Percentiles rank a stretch among this genome's conserved stretches.
Evolutionary conservation across 1,284 basidiomycete species (phyloP).

Genomic region (Flammula alnicola): DNA sequence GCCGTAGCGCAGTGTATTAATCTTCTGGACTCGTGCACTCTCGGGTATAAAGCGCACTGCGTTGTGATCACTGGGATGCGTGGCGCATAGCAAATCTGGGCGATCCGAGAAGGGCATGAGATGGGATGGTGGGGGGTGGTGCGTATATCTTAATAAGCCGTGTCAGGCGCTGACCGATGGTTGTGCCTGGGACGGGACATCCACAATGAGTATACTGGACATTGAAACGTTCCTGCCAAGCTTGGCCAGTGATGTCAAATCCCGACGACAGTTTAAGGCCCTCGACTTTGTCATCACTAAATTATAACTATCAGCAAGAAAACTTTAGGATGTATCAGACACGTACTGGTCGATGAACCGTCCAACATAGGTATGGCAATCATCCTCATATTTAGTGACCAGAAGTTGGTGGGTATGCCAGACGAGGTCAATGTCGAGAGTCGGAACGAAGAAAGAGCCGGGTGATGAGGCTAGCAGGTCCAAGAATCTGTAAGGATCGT

Average conservation of each 20-base stretch:
- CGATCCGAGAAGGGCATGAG: slow-evolving; percentile 35
- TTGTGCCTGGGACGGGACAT: slow-evolving; percentile 48
- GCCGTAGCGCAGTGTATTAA: slow-evolving; percentile 13
- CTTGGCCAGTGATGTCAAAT: slow-evolving; percentile 49
- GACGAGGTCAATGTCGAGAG: slow-evolving; percentile 49
- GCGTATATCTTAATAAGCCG: slow-evolving; percentile 30
- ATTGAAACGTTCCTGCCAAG: slow-evolving; percentile 47
- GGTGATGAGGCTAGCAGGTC: slow-evolving; percentile 39
- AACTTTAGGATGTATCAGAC: neutral
- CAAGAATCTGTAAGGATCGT: slow-evolving; percentile 37
- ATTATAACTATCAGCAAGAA: neutral
- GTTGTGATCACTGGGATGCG: slow-evolving; percentile 53
- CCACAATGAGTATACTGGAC: slow-evolving; percentile 51
- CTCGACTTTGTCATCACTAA: slow-evolving; percentile 53
- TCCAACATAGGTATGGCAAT: slow-evolving; percentile 35
- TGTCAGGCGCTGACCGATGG: slow-evolving; percentile 42
- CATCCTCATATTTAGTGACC: slow-evolving; percentile 32
- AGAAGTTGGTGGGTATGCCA: slow-evolving; percentile 52
- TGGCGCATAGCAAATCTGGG: slow-evolving; percentile 37
- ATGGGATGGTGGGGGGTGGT: slow-evolving; percentile 22
- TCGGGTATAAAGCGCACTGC: slow-evolving; percentile 39
- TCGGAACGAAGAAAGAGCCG: slow-evolving; percentile 46
- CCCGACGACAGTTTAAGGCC: slow-evolving; percentile 42
- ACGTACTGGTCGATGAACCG: slow-evolving; percentile 47
- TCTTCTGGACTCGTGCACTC: slow-evolving; percentile 15